Percentiles rank a stretch among this genome's conserved stretches.
Conservation (phyloP, 2,329 filamentous ascomycete genomes). For the Arthroderma sp. region DNA sequence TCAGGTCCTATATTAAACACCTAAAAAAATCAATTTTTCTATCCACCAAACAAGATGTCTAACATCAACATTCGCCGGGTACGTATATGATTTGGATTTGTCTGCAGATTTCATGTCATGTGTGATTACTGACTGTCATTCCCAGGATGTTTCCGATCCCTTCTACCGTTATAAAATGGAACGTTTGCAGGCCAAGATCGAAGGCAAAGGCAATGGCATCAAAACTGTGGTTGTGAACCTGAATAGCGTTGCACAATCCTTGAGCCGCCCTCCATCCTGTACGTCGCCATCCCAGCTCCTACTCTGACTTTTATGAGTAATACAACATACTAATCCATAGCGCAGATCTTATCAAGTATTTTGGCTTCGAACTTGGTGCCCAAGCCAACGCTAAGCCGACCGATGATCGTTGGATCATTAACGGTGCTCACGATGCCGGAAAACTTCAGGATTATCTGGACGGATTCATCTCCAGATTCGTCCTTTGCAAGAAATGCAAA, state of each 20-base stretch:
- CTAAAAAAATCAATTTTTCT: constrained; percentile 17
- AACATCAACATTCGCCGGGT: constrained; percentile 90
- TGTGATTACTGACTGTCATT: constrained; percentile 9
- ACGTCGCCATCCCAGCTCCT: constrained; percentile 12
- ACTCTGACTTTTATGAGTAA: neutral
- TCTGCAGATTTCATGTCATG: neutral
- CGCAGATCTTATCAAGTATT: constrained; percentile 90
- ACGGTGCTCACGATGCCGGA: constrained; percentile 84
- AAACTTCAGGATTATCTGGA: constrained; percentile 98
- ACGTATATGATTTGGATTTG: constrained; percentile 6
- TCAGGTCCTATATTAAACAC: constrained; percentile 14
- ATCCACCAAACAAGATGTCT: constrained; percentile 61
- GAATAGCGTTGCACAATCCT: constrained; percentile 79
- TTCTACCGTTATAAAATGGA: constrained; percentile 99
- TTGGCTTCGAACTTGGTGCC: constrained; percentile 95
- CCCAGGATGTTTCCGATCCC: constrained; percentile 76
- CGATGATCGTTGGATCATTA: constrained; percentile 99
- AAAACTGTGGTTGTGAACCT: constrained; percentile 98
- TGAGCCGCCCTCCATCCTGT: constrained; percentile 78
- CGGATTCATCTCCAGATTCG: constrained; percentile 96
- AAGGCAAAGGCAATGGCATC: constrained; percentile 99
- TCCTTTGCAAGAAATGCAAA: constrained; percentile 99
- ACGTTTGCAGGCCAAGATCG: constrained; percentile 94
- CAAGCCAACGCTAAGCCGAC: constrained; percentile 96
- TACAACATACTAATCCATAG: constrained; percentile 3